phyloP scores from a whole-genome alignment of 768 basidiomycete species.

The Kondoa malvinella region DNA sequence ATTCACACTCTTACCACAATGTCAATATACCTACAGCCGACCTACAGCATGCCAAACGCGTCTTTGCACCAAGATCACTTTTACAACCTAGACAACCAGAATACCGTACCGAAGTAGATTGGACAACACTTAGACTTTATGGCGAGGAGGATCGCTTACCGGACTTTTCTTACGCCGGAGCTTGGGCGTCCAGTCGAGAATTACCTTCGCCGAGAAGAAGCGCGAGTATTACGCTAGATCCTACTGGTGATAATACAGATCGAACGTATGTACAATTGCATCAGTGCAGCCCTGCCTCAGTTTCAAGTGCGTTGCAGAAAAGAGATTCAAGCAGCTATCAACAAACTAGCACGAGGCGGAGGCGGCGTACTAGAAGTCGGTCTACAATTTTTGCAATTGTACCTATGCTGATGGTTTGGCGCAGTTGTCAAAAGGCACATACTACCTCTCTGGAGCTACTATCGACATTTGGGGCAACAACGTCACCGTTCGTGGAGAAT shows the following conservation, averaged over 20 bases:
- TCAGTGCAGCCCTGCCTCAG: no score
- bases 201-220: background rate
- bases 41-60: no score
- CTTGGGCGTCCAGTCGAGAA: background rate
- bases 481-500: background rate
- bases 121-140: background rate
- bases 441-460: background rate
- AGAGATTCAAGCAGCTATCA: slow-evolving; percentile 6
- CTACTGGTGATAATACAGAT: background rate
- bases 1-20: no score
- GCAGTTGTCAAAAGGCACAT: background rate
- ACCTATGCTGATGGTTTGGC: background rate
- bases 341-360: background rate
- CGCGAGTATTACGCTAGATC: background rate
- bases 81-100: no score
- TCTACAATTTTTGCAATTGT: background rate
- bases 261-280: no score
- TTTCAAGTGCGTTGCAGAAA: no score
- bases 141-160: background rate
- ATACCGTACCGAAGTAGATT: no score
- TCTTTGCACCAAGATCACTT: no score
- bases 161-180: background rate
- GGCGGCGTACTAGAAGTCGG: background rate
- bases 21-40: no score
- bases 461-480: background rate